phyloP scores from a whole-genome alignment of 2,329 filamentous ascomycete species.

The Colletotrichum sp. region DNA sequence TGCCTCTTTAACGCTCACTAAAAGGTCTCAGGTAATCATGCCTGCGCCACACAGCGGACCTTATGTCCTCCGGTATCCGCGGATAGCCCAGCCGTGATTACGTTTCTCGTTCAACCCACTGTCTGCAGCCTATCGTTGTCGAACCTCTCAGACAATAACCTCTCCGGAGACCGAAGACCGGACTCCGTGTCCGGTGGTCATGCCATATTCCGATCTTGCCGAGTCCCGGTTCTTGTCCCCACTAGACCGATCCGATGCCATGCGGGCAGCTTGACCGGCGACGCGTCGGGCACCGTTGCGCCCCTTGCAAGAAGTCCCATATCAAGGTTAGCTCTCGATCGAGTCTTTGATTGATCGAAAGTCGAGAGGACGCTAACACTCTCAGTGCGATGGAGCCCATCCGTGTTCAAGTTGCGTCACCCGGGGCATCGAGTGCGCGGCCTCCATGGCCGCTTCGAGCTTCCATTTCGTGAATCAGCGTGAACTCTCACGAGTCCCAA shows the following conservation, averaged over 20 bases:
- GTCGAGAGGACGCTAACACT: background rate
- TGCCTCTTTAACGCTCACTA: background rate
- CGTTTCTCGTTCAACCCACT: background rate
- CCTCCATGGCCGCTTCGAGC: background rate
- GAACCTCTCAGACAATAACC: background rate
- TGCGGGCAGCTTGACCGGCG: slow-evolving; percentile 8
- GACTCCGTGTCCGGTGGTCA: background rate
- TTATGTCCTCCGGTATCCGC: background rate
- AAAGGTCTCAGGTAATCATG: background rate
- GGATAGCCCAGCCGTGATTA: background rate
- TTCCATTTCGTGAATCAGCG: background rate
- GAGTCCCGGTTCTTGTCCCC: background rate
- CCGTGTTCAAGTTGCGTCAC: background rate
- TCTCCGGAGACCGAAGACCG: background rate
- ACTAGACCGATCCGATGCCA: background rate
- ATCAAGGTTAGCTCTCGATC: background rate
- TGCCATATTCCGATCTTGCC: background rate
- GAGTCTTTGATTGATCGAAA: background rate
- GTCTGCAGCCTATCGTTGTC: background rate
- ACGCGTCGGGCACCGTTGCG: background rate
- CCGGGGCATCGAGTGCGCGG: background rate
- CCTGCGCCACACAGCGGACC: background rate
- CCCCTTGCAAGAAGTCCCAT: background rate
- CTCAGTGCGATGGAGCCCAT: background rate
- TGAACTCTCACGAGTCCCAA: background rate